Evolutionary conservation across 2,329 filamentous ascomycete genomes (phyloP).

Genomic region (Phoma herbarum): DNA sequence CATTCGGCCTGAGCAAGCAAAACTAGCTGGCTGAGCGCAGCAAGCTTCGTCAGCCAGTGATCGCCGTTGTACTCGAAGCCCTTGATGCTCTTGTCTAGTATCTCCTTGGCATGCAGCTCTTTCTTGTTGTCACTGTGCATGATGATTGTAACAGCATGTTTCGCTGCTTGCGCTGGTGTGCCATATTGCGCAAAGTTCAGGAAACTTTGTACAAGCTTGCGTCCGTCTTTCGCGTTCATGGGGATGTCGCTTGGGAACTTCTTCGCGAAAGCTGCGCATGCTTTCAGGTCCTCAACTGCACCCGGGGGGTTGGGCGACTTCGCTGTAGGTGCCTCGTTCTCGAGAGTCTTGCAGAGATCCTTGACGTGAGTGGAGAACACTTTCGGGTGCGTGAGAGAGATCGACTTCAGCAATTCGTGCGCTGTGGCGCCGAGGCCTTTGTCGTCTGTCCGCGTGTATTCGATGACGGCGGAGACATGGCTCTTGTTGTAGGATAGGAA

Average conservation of each 20-base stretch:
- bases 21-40: constrained; percentile 77
- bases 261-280: constrained; percentile 89
- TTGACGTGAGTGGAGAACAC: constrained; percentile 93
- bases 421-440: constrained; percentile 79
- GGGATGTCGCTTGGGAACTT: constrained; percentile 86
- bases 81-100: constrained; percentile 78
- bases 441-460: constrained; percentile 84
- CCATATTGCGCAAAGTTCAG: constrained; percentile 85
- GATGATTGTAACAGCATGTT: constrained; percentile 92
- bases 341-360: constrained; percentile 86
- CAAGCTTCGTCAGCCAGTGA: constrained; percentile 77
- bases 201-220: constrained; percentile 82
- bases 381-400: constrained; percentile 86
- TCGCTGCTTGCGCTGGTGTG: constrained; percentile 81
- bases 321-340: constrained; percentile 78
- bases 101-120: constrained; percentile 84
- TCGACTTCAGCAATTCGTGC: constrained; percentile 89
- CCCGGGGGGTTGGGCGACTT: constrained; percentile 72
- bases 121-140: constrained; percentile 79
- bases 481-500: constrained; percentile 93
- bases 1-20: constrained; percentile 77
- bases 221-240: constrained; percentile 63
- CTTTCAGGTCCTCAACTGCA: constrained; percentile 90
- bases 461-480: constrained; percentile 89
- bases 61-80: constrained; percentile 76